A percentile compares a stretch with the other conserved stretches of the same genome.
phyloP scores from a whole-genome alignment of 495 filamentous ascomycete species.

The Neurospora tetraspora region DNA sequence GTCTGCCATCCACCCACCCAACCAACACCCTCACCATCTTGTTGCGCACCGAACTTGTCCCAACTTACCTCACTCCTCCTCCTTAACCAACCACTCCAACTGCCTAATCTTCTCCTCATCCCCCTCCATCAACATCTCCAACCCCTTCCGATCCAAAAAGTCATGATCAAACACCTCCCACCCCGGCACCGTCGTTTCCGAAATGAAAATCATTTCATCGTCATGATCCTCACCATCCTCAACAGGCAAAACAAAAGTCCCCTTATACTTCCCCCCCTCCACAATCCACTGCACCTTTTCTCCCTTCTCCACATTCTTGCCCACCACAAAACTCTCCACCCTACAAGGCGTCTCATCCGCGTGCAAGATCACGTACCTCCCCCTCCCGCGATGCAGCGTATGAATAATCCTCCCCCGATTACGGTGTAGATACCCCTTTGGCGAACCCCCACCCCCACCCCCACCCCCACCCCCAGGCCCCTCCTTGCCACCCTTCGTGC shows the following conservation, averaged over 20 bases:
- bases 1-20: neutral
- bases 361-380: slow-evolving; percentile 52
- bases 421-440: slow-evolving; percentile 49
- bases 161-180: slow-evolving; percentile 58
- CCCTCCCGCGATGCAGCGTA: slow-evolving; percentile 48
- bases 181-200: slow-evolving; percentile 56
- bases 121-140: slow-evolving; percentile 35
- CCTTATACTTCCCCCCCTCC: slow-evolving; percentile 55
- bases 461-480: neutral
- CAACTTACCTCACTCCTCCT: neutral
- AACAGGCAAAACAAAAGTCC: slow-evolving; percentile 46
- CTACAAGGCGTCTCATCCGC: slow-evolving; percentile 27
- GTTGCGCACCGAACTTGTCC: neutral
- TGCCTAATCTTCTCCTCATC: slow-evolving; percentile 33
- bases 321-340: slow-evolving; percentile 55
- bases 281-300: slow-evolving; percentile 61
- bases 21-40: neutral
- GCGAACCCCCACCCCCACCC: slow-evolving; percentile 13
- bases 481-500: neutral
- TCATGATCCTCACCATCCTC: slow-evolving; percentile 29
- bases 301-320: slow-evolving; percentile 41
- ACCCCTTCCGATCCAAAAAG: slow-evolving; percentile 37
- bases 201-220: slow-evolving; percentile 40
- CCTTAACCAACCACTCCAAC: slow-evolving; percentile 37
- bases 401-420: slow-evolving; percentile 52